Evolutionary conservation across 1,139 yeast species (phyloP), one percentile per base, ranked within the genome.

Genomic region (Yamadazyma jaroonii): DNA sequence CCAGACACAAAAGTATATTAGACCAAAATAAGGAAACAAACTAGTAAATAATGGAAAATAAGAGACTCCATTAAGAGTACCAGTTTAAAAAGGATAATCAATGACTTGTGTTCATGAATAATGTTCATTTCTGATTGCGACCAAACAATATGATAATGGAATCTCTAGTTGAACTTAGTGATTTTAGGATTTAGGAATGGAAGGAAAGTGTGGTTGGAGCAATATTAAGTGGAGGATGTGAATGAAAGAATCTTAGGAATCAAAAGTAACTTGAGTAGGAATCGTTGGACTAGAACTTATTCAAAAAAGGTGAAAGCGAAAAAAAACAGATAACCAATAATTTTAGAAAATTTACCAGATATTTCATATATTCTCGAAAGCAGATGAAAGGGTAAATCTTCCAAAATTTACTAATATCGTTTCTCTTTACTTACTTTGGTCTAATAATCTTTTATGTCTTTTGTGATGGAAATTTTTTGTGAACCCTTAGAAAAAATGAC

Each of bases 11-110:
- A 32, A 25, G 26, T 9, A 24, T 34, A 35, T 14, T 38, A 42
- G 45, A 42, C 45, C 45, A 42, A 40, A 37, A 30, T 34, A 42
- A 40, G 44, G 42, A 40, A 42, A 40, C 27, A 30, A 38, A 38
- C 39, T 31, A 30, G 37, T 25, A 37, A 37, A 36, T 34, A 24
- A 21, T 35, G 37, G 33, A 35, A 38, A 33, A 29, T 35, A 32
- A 37, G 41, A 38, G 41, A 38, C 36, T 35, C 41, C 41, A 38
- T 29, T 32, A 34, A 31, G 34, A 31, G 34, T 31, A 31, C 34
- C 37, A 35, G 41, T 38, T 37, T 28, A 38, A 34, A 17, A 23
- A 38, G 37, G 35, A 25, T 29, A 38, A 38, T 38, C 41, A 38
- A 31, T 23, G 32, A 38, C 25, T 22, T 14, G 27, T 24, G 41